Evolutionary conservation across 805 yeast species (phyloP).

Genomic region (Metschnikowia reukaufii): DNA sequence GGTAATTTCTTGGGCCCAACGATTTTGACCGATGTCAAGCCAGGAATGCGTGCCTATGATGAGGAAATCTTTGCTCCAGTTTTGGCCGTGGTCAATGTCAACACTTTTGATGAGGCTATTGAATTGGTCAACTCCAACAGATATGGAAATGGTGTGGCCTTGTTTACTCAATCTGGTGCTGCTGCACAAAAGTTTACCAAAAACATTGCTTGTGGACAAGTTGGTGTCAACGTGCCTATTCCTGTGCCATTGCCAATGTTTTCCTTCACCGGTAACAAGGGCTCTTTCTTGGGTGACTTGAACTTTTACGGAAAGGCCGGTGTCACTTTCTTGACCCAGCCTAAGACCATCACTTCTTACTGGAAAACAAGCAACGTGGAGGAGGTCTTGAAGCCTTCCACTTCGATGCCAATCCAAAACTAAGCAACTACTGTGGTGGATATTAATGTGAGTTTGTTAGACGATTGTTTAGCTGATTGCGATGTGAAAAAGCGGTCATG

Average conservation of each 20-base stretch:
- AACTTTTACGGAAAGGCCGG: constrained; percentile 82
- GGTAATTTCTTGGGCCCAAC: constrained; percentile 79
- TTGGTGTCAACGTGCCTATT: constrained; percentile 75
- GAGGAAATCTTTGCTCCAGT: constrained; percentile 81
- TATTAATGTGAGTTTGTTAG: no score
- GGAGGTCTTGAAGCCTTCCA: constrained; percentile 51
- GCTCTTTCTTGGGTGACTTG: constrained; percentile 74
- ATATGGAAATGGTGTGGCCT: constrained; percentile 72
- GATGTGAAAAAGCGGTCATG: no score
- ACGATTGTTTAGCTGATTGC: no score
- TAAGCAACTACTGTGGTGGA: constrained; percentile 15
- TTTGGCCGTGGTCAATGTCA: constrained; percentile 58
- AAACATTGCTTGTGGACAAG: constrained; percentile 72
- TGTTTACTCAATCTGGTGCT: constrained; percentile 69
- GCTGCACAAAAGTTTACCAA: constrained; percentile 69
- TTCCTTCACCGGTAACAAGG: constrained; percentile 75
- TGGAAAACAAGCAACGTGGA: constrained; percentile 59
- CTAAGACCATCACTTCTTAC: constrained; percentile 69
- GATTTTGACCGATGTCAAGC: constrained; percentile 57
- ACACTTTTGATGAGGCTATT: constrained; percentile 68
- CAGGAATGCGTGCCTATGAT: constrained; percentile 71
- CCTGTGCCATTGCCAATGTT: constrained; percentile 84
- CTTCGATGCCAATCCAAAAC: constrained; percentile 67
- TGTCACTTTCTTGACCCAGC: constrained; percentile 66
- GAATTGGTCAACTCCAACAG: constrained; percentile 53